Base-by-base conservation (phyloP, 768 basidiomycete species). In the Tubosaeta sp. region DNA sequence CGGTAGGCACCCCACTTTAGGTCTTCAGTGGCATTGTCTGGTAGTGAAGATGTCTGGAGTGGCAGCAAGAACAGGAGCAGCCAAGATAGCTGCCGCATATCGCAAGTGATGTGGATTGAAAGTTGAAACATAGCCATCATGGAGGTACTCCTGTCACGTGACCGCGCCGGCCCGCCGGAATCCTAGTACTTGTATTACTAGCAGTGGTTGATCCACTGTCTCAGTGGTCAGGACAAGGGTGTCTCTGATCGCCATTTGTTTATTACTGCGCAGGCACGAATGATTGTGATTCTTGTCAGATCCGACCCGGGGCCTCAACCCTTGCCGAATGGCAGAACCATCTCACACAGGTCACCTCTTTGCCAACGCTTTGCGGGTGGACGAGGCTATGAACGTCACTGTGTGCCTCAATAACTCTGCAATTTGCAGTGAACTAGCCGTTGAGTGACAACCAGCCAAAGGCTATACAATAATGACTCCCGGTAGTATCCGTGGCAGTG, bases 1-100 rank as follows among this genome's bases (percentile, higher is more conserved):
- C 94, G 75, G 69, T 93, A 96, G 0, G 87, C 75, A 1, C 92
- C 91, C 84, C 84, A 86, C 36, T 80, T 56, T 7, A 84, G 62
- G 2, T 76, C 69, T 22, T 70, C 70, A 5, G 77, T 67, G 41
- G 41, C 57, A 53, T 78, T 75, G 18, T 54, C 52, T 27, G 61
- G 48, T 29, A 52, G 30, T 16, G 68, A 62, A 35, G 48, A 53
- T 45, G 44, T 50, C 24, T 24, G n/a, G 18, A 42, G 40, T 24
- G 68, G 56, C 1, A 66, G 31, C n/a, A 55, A 49, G 34, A 62
- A 47, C 31, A 71, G 47, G 22, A 69, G 44, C 51, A 69, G 54
- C 68, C 63, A 66, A 29, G 53, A 42, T 14, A 63, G 44, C 58
- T 46, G 44, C 58, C 44, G 68, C 55, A 64, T 51, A 31, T 49